Percentiles rank a stretch among this genome's conserved stretches.
Evolutionary conservation across 2,329 filamentous ascomycete genomes (phyloP).

Genomic region (Colletotrichum cordylinicola): DNA sequence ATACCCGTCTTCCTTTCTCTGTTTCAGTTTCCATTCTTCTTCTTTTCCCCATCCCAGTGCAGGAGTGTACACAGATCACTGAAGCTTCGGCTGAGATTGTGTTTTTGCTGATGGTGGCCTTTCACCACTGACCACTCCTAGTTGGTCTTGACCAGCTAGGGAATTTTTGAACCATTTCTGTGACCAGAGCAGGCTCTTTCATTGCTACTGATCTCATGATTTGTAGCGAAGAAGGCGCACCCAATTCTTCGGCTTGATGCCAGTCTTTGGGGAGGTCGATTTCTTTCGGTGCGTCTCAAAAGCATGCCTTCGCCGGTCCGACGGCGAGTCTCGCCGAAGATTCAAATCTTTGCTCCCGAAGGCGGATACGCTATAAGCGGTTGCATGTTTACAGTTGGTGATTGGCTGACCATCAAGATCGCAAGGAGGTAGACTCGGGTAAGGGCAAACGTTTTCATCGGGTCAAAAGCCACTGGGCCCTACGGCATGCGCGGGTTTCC

Average conservation of each 20-base stretch:
- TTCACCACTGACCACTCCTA: slow-evolving; percentile 74
- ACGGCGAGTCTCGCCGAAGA: neutral
- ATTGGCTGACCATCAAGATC: neutral
- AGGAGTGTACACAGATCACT: slow-evolving; percentile 80
- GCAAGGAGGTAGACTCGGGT: neutral
- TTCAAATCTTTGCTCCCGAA: neutral
- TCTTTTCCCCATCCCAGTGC: slow-evolving; percentile 64
- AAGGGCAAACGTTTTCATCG: neutral
- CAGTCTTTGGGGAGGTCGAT: neutral
- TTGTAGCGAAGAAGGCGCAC: neutral
- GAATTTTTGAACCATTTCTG: slow-evolving; percentile 74
- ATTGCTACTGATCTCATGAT: neutral
- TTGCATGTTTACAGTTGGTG: neutral
- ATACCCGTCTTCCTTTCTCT: neutral
- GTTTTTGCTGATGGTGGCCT: slow-evolving; percentile 92
- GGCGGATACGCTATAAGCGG: neutral
- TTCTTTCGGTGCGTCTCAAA: neutral
- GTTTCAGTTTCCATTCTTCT: slow-evolving; percentile 31
- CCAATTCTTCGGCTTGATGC: neutral
- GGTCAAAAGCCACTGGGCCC: neutral
- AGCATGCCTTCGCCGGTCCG: neutral
- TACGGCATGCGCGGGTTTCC: neutral
- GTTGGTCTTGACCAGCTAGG: slow-evolving; percentile 71
- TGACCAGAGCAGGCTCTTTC: neutral
- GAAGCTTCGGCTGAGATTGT: slow-evolving; percentile 85